Conservation (phyloP, 768 basidiomycete genomes). For the Suillus americanus region DNA sequence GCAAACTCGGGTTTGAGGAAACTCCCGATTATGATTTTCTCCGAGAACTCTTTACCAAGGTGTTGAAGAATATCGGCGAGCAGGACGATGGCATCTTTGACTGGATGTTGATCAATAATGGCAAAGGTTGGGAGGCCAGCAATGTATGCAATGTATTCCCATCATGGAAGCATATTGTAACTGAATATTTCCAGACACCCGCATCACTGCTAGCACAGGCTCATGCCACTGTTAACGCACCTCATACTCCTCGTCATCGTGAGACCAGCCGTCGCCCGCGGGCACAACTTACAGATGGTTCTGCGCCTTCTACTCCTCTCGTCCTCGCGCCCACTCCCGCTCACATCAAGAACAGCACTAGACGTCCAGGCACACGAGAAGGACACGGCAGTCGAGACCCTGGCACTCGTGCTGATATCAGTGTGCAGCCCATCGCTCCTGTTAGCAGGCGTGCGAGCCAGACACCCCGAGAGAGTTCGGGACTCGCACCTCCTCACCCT, state of each 20-base stretch:
- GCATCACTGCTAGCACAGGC: slow-evolving; percentile 46
- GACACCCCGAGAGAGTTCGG: slow-evolving; percentile 48
- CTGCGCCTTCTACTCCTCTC: slow-evolving; percentile 55
- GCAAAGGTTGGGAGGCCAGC: slow-evolving; percentile 94
- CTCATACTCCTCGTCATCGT: slow-evolving; percentile 53
- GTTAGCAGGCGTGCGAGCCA: slow-evolving; percentile 69
- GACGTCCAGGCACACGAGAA: slow-evolving; percentile 47
- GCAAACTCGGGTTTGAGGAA: slow-evolving; percentile 97
- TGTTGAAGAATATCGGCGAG: slow-evolving; percentile 85
- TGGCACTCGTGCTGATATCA: slow-evolving; percentile 41
- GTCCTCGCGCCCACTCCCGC: slow-evolving; percentile 66
- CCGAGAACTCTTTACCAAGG: slow-evolving; percentile 89
- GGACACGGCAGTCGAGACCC: slow-evolving; percentile 52
- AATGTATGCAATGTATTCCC: slow-evolving; percentile 52
- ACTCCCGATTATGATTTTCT: slow-evolving; percentile 98
- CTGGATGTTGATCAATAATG: slow-evolving; percentile 93
- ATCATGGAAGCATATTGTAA: slow-evolving; percentile 7
- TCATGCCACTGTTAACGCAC: slow-evolving; percentile 54
- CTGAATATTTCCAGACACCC: slow-evolving; percentile 34
- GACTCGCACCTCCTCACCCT: slow-evolving; percentile 62
- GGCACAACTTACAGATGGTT: slow-evolving; percentile 54
- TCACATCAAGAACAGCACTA: slow-evolving; percentile 58
- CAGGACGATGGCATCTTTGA: slow-evolving; percentile 91
- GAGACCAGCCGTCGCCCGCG: slow-evolving; percentile 59
- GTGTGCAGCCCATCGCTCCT: slow-evolving; percentile 68